Evolutionary conservation across 345 rosid species (phyloP).

Genomic region (Triadica sebifera): DNA sequence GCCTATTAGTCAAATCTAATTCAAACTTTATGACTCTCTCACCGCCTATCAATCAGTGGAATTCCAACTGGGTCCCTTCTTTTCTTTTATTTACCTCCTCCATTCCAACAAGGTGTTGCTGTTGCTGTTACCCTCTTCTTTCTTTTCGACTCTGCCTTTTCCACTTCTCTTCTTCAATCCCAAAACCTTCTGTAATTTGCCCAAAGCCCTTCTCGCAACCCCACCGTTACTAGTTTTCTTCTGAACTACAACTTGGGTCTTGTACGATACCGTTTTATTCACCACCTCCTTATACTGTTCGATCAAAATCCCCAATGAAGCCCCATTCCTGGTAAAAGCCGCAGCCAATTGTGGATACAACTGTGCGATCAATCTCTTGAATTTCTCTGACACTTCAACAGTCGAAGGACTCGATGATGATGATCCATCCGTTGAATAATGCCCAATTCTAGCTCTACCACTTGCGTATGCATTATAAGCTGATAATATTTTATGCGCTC

Average conservation of each 20-base stretch:
- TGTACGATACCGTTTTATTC: not conserved
- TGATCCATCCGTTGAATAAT: slow-evolving; percentile 13
- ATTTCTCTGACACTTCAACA: slow-evolving; percentile 24
- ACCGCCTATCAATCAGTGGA: no score
- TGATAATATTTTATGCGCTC: slow-evolving; percentile 27
- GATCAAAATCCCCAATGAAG: slow-evolving; percentile 27
- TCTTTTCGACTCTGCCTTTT: not conserved
- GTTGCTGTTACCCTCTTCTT: no score
- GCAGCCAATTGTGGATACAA: slow-evolving; percentile 29
- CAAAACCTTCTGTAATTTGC: slow-evolving; percentile 32
- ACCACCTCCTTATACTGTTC: slow-evolving; percentile 18
- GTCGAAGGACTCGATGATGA: not conserved
- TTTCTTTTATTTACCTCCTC: no score
- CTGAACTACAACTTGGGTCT: not conserved
- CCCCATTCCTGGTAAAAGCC: slow-evolving; percentile 29
- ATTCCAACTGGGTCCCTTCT: no score
- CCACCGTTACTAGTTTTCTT: slow-evolving; percentile 15
- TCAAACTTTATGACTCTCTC: no score
- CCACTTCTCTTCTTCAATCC: slow-evolving; percentile 32
- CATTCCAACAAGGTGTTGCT: no score
- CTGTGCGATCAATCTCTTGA: slow-evolving; percentile 28
- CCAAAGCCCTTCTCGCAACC: slow-evolving; percentile 15
- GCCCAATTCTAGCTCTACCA: slow-evolving; percentile 40
- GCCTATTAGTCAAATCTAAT: no score
- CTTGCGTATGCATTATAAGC: slow-evolving; percentile 39